These are phyloP conservation scores for Kodamaea alishanica DNA, from an alignment of 1,139 yeast species.

Conservation along the genomic window DNA sequence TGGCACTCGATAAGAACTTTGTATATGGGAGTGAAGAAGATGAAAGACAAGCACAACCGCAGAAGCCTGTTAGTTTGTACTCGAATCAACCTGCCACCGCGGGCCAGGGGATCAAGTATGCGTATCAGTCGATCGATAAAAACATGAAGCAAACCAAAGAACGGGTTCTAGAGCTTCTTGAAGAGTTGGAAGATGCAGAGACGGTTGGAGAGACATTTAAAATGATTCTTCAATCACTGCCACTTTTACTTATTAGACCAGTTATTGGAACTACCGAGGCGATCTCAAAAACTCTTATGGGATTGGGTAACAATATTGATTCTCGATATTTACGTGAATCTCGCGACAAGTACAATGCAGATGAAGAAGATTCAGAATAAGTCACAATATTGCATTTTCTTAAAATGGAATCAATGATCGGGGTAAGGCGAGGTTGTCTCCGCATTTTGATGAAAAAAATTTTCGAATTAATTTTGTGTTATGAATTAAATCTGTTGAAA, in stretches of 20 bases:
- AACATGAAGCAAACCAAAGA: conserved; percentile 66
- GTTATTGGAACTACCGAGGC: conserved; percentile 94
- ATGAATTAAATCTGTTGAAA: too few species aligned
- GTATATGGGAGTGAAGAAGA: conserved; percentile 17
- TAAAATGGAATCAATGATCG: neutral
- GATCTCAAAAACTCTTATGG: conserved; percentile 74
- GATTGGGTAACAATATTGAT: conserved; percentile 77
- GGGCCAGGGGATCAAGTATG: conserved; percentile 67
- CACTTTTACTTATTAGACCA: conserved; percentile 77
- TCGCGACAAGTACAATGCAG: conserved; percentile 24
- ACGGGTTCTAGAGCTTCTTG: conserved; percentile 57
- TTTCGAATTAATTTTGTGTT: too few species aligned
- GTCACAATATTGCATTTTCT: neutral
- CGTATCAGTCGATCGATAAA: conserved; percentile 67
- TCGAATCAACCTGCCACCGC: conserved; percentile 78
- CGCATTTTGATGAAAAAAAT: too few species aligned
- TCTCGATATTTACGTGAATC: conserved; percentile 47
- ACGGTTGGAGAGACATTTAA: conserved; percentile 64
- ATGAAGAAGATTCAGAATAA: conserved; percentile 3
- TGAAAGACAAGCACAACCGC: conserved; percentile 34
- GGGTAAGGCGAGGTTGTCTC: neutral
- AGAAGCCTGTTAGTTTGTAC: conserved; percentile 65
- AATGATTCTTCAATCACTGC: conserved; percentile 73
- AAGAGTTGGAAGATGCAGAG: conserved; percentile 58
- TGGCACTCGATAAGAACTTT: conserved; percentile 9